Percentiles rank a stretch among this genome's conserved stretches.
Evolutionary conservation across 208 protist species (phyloP).

Genomic region (Angomonas deanei): DNA sequence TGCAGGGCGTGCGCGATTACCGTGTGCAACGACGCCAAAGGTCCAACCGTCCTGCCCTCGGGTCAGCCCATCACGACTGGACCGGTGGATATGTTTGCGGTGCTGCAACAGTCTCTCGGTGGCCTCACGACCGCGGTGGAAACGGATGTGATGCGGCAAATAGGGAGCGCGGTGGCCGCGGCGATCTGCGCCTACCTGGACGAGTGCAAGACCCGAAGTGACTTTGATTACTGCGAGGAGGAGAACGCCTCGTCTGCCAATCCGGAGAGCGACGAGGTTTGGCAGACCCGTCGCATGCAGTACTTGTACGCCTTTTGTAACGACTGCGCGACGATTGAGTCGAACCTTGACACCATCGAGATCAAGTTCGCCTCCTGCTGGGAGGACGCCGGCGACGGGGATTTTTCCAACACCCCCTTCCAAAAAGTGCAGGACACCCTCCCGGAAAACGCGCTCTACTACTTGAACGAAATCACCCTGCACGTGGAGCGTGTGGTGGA

Average conservation of each 20-base stretch:
- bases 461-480: slow-evolving; percentile 78
- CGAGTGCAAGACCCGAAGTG: slow-evolving; percentile 66
- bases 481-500: slow-evolving; percentile 79
- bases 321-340: slow-evolving; percentile 79
- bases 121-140: slow-evolving; percentile 68
- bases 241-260: slow-evolving; percentile 27
- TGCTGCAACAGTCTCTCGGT: slow-evolving; percentile 77
- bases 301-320: slow-evolving; percentile 87
- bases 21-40: slow-evolving; percentile 44
- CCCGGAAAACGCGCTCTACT: slow-evolving; percentile 60
- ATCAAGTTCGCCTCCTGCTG: slow-evolving; percentile 80
- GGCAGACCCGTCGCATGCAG: slow-evolving; percentile 63
- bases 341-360: slow-evolving; percentile 84
- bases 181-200: slow-evolving; percentile 70
- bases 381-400: slow-evolving; percentile 16
- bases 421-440: slow-evolving; percentile 61
- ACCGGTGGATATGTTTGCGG: slow-evolving; percentile 81
- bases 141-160: slow-evolving; percentile 63
- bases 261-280: slow-evolving; percentile 39
- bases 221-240: slow-evolving; percentile 85
- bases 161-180: slow-evolving; percentile 71
- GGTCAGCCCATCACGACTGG: slow-evolving; percentile 72
- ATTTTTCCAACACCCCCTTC: slow-evolving; percentile 38
- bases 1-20: slow-evolving; percentile 71
- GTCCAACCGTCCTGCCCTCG: slow-evolving; percentile 43